Evolutionary conservation across 192 early-diverging fungal genomes (phyloP).

Genomic region (Paraglomus brasilianum): DNA sequence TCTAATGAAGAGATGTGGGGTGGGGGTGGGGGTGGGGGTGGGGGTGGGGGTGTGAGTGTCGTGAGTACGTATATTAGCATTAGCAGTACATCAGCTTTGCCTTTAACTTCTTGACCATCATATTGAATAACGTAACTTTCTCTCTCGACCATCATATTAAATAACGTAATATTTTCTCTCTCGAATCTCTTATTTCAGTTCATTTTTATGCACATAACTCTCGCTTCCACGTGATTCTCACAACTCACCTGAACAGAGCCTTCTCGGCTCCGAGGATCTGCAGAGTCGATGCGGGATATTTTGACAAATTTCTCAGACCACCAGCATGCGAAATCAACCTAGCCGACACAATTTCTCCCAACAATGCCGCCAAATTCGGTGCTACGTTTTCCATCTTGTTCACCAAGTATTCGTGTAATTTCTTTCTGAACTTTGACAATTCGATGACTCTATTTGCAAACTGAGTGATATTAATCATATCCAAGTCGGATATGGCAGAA

Average conservation of each 20-base stretch:
- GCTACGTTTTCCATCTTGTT: slow-evolving; percentile 94
- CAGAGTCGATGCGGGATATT: slow-evolving; percentile 97
- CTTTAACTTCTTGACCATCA: too few species aligned
- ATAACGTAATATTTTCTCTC: too few species aligned
- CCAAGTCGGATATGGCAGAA: slow-evolving; percentile 95
- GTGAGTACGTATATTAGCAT: too few species aligned
- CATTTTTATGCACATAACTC: too few species aligned
- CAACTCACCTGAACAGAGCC: slow-evolving; percentile 99
- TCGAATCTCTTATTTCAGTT: too few species aligned
- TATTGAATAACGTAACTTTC: too few species aligned
- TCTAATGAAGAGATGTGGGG: too few species aligned
- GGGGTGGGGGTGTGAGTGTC: too few species aligned
- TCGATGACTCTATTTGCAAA: slow-evolving; percentile 96
- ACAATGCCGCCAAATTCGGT: slow-evolving; percentile 87
- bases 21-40: too few species aligned
- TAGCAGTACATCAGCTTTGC: too few species aligned
- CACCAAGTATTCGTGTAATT: slow-evolving; percentile 96
- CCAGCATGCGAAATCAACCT: slow-evolving; percentile 98
- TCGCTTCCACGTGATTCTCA: too few species aligned
- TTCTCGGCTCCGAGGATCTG: slow-evolving; percentile 99
- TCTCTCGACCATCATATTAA: too few species aligned
- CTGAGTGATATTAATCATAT: slow-evolving; percentile 92
- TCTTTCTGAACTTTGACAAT: slow-evolving; percentile 90
- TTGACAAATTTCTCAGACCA: slow-evolving; percentile 93
- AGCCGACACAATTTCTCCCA: slow-evolving; percentile 98